A percentile compares a stretch with the other conserved stretches of the same genome.
Evolutionary conservation across 805 yeast genomes (phyloP).

Genomic region (Wickerhamomyces strasburgensis): DNA sequence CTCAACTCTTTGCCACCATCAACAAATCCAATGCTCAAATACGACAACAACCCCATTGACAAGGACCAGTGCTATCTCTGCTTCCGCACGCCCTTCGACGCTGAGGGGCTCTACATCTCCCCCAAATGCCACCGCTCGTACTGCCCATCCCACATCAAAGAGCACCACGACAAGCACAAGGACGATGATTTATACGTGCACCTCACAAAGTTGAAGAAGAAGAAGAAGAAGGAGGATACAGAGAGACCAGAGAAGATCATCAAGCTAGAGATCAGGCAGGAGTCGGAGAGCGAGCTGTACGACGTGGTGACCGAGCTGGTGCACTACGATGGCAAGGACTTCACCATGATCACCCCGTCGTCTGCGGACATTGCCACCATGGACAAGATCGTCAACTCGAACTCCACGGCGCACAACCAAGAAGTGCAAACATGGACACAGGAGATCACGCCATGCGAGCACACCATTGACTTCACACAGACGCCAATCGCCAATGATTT

Average conservation of each 20-base stretch:
- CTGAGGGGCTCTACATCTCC: slow-evolving; percentile 68
- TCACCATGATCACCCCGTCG: slow-evolving; percentile 32
- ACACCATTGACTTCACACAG: slow-evolving; percentile 55
- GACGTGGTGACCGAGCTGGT: slow-evolving; percentile 32
- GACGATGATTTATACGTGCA: slow-evolving; percentile 55
- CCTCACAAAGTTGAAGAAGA: slow-evolving; percentile 39
- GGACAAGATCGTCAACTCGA: slow-evolving; percentile 45
- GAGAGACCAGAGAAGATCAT: slow-evolving; percentile 40
- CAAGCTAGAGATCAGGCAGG: slow-evolving; percentile 63
- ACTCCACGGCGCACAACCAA: slow-evolving; percentile 54
- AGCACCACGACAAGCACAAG: slow-evolving; percentile 48
- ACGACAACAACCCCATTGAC: slow-evolving; percentile 40
- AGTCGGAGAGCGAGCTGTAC: slow-evolving; percentile 58
- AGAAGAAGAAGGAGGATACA: slow-evolving; percentile 39
- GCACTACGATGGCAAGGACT: slow-evolving; percentile 2
- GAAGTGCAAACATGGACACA: slow-evolving; percentile 91
- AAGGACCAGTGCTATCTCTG: slow-evolving; percentile 91
- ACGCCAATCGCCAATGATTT: slow-evolving; percentile 15
- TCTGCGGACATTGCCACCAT: slow-evolving; percentile 26
- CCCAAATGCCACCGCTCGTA: slow-evolving; percentile 69
- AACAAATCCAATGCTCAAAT: slow-evolving; percentile 12
- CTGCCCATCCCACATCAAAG: slow-evolving; percentile 52
- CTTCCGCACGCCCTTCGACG: slow-evolving; percentile 60
- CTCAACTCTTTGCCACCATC: slow-evolving; percentile 4
- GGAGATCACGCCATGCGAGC: slow-evolving; percentile 76